Percentiles rank a stretch among this genome's conserved stretches.
Evolutionary conservation across 1,284 basidiomycete genomes (phyloP).

Genomic region (Irpex sp.): DNA sequence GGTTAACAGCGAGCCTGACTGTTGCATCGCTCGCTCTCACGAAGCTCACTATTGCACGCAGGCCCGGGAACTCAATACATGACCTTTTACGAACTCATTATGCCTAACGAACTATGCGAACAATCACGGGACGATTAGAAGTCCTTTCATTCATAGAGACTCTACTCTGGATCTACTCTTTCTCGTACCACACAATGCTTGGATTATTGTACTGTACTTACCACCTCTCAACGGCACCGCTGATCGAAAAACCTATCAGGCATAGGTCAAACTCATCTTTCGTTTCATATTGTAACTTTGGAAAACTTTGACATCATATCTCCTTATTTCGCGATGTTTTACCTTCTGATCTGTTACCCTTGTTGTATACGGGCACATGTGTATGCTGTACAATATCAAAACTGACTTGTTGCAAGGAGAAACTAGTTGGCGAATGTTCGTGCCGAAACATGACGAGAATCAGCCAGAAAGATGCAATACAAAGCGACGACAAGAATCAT

Average conservation of each 20-base stretch:
- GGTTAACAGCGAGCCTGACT: background rate
- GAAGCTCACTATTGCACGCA: background rate
- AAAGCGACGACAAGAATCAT: constrained; percentile 10
- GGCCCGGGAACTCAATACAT: background rate
- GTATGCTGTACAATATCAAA: background rate
- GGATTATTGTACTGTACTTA: background rate
- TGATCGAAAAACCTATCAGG: background rate
- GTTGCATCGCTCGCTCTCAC: background rate
- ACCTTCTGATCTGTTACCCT: background rate
- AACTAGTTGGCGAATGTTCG: too few species aligned
- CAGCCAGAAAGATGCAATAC: background rate
- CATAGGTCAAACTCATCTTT: background rate
- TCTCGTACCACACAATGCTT: background rate
- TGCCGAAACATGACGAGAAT: background rate
- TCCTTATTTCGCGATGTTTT: background rate
- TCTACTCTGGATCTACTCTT: background rate
- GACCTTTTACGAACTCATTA: background rate
- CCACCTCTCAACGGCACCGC: background rate
- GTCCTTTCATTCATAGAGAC: background rate
- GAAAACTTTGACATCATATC: background rate
- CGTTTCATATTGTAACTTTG: background rate
- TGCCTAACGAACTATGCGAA: background rate
- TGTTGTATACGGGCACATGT: background rate
- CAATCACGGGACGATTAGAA: background rate
- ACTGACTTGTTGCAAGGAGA: background rate